These are phyloP conservation scores for Oryza longistaminata DNA, from an alignment of 176 grass and related monocot species.

Conservation along the genomic window DNA sequence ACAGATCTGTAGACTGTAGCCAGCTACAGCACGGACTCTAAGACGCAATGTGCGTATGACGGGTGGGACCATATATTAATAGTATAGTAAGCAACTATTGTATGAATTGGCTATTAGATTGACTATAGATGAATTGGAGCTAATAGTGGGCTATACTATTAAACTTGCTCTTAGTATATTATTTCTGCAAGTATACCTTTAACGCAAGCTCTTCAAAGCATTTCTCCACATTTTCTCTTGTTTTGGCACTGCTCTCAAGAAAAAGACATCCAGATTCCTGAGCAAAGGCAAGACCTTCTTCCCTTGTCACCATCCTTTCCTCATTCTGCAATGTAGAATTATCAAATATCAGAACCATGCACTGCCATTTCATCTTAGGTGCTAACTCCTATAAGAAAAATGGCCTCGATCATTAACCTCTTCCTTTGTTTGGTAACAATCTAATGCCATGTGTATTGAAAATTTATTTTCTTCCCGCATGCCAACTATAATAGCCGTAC, in stretches of 20 bases:
- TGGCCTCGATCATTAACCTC: background rate
- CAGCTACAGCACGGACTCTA: too few species aligned
- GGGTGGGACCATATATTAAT: too few species aligned
- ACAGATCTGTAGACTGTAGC: too few species aligned
- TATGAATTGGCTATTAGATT: too few species aligned
- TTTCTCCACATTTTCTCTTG: slow-evolving; percentile 84
- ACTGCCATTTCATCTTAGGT: slow-evolving; percentile 13
- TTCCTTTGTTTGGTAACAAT: background rate
- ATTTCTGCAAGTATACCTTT: slow-evolving; percentile 60
- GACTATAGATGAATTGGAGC: too few species aligned
- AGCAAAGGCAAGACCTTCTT: slow-evolving; percentile 92
- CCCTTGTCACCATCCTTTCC: slow-evolving; percentile 82
- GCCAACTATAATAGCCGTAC: background rate
- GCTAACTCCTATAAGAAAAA: slow-evolving; percentile 4
- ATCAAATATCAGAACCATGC: slow-evolving; percentile 21
- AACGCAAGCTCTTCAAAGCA: slow-evolving; percentile 94
- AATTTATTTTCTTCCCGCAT: background rate
- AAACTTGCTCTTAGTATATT: background rate
- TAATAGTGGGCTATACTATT: too few species aligned
- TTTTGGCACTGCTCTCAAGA: slow-evolving; percentile 94
- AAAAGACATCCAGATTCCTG: slow-evolving; percentile 80
- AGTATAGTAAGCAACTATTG: too few species aligned
- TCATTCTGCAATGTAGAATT: slow-evolving; percentile 59
- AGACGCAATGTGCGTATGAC: too few species aligned
- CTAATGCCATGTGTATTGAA: background rate